Conservation (phyloP, 805 yeast species). For the Kuraishia borneana region DNA sequence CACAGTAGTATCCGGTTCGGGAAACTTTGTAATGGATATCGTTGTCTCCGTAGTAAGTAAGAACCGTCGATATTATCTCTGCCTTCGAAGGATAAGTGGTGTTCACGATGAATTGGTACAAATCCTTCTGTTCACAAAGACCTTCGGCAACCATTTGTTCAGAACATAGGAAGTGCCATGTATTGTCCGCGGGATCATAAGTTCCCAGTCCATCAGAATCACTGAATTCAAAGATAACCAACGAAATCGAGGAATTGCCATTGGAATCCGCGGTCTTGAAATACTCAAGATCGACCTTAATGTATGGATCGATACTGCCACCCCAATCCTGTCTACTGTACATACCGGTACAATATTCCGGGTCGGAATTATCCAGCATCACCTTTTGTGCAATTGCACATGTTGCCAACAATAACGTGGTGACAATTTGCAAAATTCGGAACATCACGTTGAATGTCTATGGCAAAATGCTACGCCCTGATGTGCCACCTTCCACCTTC, state of each 20-base stretch:
- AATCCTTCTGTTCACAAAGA: conserved; percentile 41
- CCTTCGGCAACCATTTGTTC: conserved; percentile 44
- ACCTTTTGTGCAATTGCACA: conserved; percentile 36
- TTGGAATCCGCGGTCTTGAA: conserved; percentile 18
- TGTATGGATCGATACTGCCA: conserved; percentile 59
- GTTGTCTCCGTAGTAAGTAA: conserved; percentile 48
- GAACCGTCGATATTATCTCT: conserved; percentile 42
- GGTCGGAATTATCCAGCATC: conserved; percentile 32
- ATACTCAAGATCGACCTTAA: conserved; percentile 32
- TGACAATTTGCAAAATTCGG: no score
- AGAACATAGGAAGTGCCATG: conserved; percentile 62
- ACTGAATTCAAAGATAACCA: conserved; percentile 74
- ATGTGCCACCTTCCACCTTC: no score
- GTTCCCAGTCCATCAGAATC: conserved; percentile 66
- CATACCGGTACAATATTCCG: conserved; percentile 83
- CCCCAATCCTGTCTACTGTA: conserved; percentile 82
- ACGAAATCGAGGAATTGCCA: conserved; percentile 38
- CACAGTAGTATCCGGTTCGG: conserved; percentile 87
- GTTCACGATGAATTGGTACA: conserved; percentile 53
- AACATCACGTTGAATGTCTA: no score
- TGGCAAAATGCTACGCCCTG: no score
- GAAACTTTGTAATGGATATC: conserved; percentile 52
- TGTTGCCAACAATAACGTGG: conserved; percentile 2
- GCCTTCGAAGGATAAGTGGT: conserved; percentile 27
- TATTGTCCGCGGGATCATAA: conserved; percentile 25